A percentile compares a stretch with the other conserved stretches of the same genome.
phyloP scores from a whole-genome alignment of 306 rosid species.

The Sesbania bispinosa region DNA sequence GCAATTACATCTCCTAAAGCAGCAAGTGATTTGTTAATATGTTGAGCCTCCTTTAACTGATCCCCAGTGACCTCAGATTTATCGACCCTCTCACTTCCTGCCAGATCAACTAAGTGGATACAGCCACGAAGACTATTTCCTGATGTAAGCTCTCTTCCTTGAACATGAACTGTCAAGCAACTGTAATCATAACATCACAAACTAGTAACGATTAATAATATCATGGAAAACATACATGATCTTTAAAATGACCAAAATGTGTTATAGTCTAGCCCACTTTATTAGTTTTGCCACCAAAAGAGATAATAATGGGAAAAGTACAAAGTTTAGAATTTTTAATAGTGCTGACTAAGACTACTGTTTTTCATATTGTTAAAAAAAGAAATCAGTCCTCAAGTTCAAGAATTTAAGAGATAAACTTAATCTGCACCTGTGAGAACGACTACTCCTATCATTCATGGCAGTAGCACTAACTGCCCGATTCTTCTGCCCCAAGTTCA shows the following conservation, averaged over 20 bases:
- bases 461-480: conserved; percentile 86
- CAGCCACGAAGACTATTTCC: conserved; percentile 69
- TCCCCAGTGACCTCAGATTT: conserved; percentile 93
- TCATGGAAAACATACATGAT: conserved; percentile 15
- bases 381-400: neutral
- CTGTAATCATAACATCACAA: conserved; percentile 52
- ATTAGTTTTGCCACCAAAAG: neutral
- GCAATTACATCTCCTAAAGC: conserved; percentile 95
- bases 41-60: conserved; percentile 91
- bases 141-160: conserved; percentile 74
- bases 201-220: conserved; percentile 2
- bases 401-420: neutral
- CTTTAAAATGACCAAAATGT: neutral
- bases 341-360: no score
- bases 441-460: conserved; percentile 91
- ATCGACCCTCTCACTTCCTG: conserved; percentile 97
- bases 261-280: neutral
- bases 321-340: no score
- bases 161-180: conserved; percentile 91
- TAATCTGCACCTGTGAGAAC: conserved; percentile 72
- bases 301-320: no score
- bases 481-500: conserved; percentile 85
- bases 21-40: conserved; percentile 90
- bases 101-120: conserved; percentile 91
- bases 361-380: no score